Percentiles rank a stretch among this genome's conserved stretches.
Evolutionary conservation across 345 rosid species (phyloP).

Genomic region (Populus alba): DNA sequence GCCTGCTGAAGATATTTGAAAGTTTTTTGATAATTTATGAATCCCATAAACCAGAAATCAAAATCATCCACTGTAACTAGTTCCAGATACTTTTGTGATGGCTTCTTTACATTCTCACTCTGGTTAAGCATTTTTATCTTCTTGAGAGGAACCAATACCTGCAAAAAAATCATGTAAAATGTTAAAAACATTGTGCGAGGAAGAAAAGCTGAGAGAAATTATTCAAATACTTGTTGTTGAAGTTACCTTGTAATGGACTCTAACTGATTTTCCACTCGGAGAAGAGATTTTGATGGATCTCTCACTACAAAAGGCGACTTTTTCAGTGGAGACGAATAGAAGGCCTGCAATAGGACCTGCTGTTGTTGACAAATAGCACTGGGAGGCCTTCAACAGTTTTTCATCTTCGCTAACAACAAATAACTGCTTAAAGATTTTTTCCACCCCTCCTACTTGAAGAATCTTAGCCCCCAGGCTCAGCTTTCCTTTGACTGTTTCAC

Average conservation of each 20-base stretch:
- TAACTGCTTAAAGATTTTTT: constrained; percentile 39
- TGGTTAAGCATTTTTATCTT: constrained; percentile 55
- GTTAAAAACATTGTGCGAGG: not conserved
- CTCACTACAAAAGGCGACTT: constrained; percentile 48
- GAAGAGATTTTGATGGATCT: constrained; percentile 40
- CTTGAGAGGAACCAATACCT: constrained; percentile 55
- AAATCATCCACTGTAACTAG: constrained; percentile 60
- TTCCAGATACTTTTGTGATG: constrained; percentile 69
- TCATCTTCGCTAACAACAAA: constrained; percentile 41
- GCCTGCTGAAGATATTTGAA: constrained; percentile 54
- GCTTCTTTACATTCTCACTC: constrained; percentile 54
- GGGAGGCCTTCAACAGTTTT: constrained; percentile 42
- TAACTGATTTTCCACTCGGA: constrained; percentile 29
- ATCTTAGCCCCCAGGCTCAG: constrained; percentile 44
- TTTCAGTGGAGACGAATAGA: constrained; percentile 41
- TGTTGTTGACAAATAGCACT: constrained; percentile 49
- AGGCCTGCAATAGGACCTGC: constrained; percentile 53
- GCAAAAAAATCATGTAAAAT: not conserved
- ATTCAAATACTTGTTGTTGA: too few species aligned
- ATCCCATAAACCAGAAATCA: constrained; percentile 96
- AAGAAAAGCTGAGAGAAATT: too few species aligned
- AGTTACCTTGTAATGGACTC: constrained; percentile 41
- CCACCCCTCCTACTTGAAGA: constrained; percentile 42
- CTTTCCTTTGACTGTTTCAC: constrained; percentile 48
- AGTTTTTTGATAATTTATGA: constrained; percentile 67